Conservation (phyloP, 2,329 filamentous ascomycete genomes). For the Phoma sp. region DNA sequence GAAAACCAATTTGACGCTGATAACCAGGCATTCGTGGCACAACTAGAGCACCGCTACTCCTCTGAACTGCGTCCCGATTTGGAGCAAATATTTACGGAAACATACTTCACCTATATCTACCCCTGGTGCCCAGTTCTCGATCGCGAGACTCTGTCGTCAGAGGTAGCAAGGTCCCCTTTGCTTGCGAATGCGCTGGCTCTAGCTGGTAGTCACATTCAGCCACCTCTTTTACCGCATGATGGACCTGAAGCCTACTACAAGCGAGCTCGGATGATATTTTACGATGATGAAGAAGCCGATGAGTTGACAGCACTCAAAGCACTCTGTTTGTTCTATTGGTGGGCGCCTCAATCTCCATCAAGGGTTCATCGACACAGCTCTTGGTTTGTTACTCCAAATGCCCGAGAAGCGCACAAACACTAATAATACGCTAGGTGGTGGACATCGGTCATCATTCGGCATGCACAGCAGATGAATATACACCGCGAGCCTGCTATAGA, state of each 20-base stretch:
- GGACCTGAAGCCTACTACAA: constrained; percentile 31
- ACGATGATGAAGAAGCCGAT: constrained; percentile 32
- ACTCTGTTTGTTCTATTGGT: constrained; percentile 33
- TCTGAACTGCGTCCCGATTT: constrained; percentile 26
- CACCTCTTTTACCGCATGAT: constrained; percentile 29
- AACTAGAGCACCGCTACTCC: constrained; percentile 26
- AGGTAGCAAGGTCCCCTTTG: constrained; percentile 28
- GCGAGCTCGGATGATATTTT: constrained; percentile 28
- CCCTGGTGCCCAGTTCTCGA: constrained; percentile 34
- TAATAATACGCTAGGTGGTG: constrained; percentile 24
- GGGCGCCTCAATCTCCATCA: constrained; percentile 28
- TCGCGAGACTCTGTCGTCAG: constrained; percentile 18
- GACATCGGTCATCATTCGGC: constrained; percentile 32
- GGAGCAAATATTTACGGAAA: constrained; percentile 30
- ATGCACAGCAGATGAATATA: constrained; percentile 34
- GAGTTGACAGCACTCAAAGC: constrained; percentile 27
- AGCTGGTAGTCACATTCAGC: constrained; percentile 30
- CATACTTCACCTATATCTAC: constrained; percentile 31
- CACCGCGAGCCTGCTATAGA: constrained; percentile 26
- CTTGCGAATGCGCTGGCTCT: constrained; percentile 30
- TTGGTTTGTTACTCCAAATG: not conserved
- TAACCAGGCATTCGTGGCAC: constrained; percentile 29
- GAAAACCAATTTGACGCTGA: constrained; percentile 31
- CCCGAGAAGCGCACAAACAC: not conserved
- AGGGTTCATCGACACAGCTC: constrained; percentile 27